These are phyloP conservation scores for Saturnispora besseyi DNA, from an alignment of 805 yeast species.

Conservation along the genomic window DNA sequence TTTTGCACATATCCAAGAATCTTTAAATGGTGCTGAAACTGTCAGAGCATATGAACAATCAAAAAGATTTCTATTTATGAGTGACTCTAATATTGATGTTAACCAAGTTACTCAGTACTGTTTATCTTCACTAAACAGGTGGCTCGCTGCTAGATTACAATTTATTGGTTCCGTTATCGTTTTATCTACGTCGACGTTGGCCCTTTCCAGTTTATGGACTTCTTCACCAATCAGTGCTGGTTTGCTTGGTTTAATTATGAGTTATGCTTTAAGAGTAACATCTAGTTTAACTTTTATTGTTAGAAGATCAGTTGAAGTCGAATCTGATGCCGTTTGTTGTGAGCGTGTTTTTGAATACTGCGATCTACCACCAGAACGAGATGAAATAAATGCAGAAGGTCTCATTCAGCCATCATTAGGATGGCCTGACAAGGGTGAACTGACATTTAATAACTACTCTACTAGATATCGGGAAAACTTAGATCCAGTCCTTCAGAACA, in stretches of 20 bases:
- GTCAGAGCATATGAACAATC: conserved; percentile 69
- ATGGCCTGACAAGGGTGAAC: conserved; percentile 51
- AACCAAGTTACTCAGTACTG: conserved; percentile 40
- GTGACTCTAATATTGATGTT: conserved; percentile 41
- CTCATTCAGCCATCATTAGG: conserved; percentile 30
- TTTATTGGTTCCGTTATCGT: conserved; percentile 51
- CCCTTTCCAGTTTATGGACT: conserved; percentile 33
- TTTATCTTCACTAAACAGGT: conserved; percentile 49
- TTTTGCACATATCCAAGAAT: conserved; percentile 75
- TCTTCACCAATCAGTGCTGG: conserved; percentile 43
- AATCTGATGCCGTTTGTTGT: conserved; percentile 65
- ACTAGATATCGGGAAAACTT: conserved; percentile 50
- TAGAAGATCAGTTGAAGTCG: conserved; percentile 53
- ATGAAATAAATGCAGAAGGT: conserved; percentile 34
- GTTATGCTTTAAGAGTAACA: conserved; percentile 52
- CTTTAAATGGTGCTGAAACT: conserved; percentile 67
- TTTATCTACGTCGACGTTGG: conserved; percentile 40
- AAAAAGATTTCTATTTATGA: conserved; percentile 50
- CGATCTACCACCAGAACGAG: conserved; percentile 68
- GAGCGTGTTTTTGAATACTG: conserved; percentile 91
- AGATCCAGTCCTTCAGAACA: conserved; percentile 47
- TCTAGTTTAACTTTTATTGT: conserved; percentile 46
- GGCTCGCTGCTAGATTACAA: conserved; percentile 57
- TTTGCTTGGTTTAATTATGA: conserved; percentile 55
- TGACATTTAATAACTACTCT: conserved; percentile 43